Conservation (phyloP, 129 eudicot species). For the Lactuca saligna region DNA sequence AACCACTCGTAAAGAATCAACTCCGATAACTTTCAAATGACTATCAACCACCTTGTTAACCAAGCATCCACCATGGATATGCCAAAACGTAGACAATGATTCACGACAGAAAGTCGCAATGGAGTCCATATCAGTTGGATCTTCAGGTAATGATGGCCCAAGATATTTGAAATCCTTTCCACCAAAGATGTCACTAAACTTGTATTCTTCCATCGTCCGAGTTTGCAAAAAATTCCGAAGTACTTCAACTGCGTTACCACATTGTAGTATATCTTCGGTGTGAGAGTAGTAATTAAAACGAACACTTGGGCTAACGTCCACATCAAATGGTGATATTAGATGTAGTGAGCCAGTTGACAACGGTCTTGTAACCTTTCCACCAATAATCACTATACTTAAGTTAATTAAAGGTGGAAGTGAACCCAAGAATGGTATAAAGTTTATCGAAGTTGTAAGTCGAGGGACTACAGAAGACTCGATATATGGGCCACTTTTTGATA, state of each 20-base stretch:
- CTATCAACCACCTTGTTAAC: conserved; percentile 39
- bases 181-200: conserved; percentile 28
- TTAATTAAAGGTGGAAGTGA: conserved; percentile 12
- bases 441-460: conserved; percentile 7
- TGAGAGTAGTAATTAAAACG: conserved; percentile 18
- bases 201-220: conserved; percentile 35
- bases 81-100: conserved; percentile 35
- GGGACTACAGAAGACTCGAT: conserved; percentile 1
- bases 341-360: conserved; percentile 14
- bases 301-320: conserved; percentile 18
- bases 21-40: conserved; percentile 32
- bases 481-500: conserved; percentile 12
- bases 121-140: conserved; percentile 6
- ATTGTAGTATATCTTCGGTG: conserved; percentile 21
- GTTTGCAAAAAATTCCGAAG: conserved; percentile 17
- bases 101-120: conserved; percentile 22
- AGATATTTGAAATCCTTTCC: conserved; percentile 4
- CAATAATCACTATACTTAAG: conserved; percentile 5
- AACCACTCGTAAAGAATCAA: conserved; percentile 36
- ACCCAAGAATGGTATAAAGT: conserved; percentile 17
- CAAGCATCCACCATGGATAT: conserved; percentile 46
- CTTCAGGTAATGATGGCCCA: conserved; percentile 19
- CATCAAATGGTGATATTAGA: conserved; percentile 5
- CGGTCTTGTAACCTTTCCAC: conserved; percentile 12
- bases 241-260: conserved; percentile 15